A percentile compares a stretch with the other conserved stretches of the same genome.
phyloP scores from a whole-genome alignment of 2,329 filamentous ascomycete genomes.

The Volutella citrinella region DNA sequence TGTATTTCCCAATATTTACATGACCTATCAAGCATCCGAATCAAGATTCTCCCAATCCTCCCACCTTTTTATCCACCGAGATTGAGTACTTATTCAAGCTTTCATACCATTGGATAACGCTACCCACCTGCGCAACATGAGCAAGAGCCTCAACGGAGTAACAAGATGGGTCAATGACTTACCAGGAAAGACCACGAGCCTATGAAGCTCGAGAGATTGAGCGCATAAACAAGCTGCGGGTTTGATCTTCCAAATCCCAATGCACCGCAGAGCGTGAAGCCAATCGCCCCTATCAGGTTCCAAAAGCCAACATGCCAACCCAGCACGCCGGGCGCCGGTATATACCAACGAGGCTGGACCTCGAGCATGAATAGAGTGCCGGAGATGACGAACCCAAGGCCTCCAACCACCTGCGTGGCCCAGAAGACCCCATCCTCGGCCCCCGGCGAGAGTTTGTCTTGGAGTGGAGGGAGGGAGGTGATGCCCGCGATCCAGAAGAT shows the following conservation, averaged over 20 bases:
- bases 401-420: constrained; percentile 59
- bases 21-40: not conserved
- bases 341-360: constrained; percentile 62
- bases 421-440: constrained; percentile 55
- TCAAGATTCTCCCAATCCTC: constrained; percentile 3
- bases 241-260: constrained; percentile 46
- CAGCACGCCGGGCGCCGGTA: constrained; percentile 51
- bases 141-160: too few species aligned
- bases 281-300: constrained; percentile 62
- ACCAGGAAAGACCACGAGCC: constrained; percentile 48
- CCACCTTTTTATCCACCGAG: constrained; percentile 12
- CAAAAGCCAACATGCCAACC: constrained; percentile 67
- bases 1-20: too few species aligned
- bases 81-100: constrained; percentile 24
- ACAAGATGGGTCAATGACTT: too few species aligned
- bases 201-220: constrained; percentile 47
- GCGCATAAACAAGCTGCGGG: constrained; percentile 37
- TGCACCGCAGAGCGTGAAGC: constrained; percentile 61
- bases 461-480: constrained; percentile 56
- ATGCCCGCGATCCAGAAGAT: constrained; percentile 65
- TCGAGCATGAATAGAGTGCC: constrained; percentile 62
- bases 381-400: constrained; percentile 58
- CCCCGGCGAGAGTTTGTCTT: constrained; percentile 41
- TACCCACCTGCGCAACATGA: constrained; percentile 39
- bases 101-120: constrained; percentile 24